Evolutionary conservation across 2,329 filamentous ascomycete species (phyloP).

Genomic region (Fusarium dlaminii): DNA sequence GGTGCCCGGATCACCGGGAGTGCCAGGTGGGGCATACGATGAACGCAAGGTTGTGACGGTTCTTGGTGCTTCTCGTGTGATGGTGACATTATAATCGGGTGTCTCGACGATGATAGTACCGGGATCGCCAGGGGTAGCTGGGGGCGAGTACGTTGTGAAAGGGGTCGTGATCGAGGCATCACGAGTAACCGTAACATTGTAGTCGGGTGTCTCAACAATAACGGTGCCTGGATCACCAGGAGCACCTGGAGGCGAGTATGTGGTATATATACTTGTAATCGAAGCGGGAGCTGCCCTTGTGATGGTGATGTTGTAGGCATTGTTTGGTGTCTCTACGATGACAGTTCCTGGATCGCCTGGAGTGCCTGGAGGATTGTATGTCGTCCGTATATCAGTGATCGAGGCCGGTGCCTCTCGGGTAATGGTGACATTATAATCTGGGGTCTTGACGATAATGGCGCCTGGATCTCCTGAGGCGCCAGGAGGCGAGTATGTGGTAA

Average conservation of each 20-base stretch:
- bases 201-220: conserved; percentile 20
- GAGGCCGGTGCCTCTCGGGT: conserved; percentile 1
- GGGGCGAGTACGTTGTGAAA: conserved; percentile 16
- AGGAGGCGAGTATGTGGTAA: conserved; percentile 10
- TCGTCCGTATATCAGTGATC: not conserved
- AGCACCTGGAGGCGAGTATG: conserved; percentile 8
- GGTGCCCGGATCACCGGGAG: conserved; percentile 11
- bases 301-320: conserved; percentile 24
- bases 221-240: conserved; percentile 23
- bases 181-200: conserved; percentile 22
- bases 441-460: conserved; percentile 20
- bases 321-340: conserved; percentile 14
- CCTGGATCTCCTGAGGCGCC: conserved; percentile 17
- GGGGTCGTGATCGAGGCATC: not conserved
- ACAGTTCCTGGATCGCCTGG: conserved; percentile 23
- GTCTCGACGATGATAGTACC: conserved; percentile 25
- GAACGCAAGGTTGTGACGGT: not conserved
- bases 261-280: conserved; percentile 2
- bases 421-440: conserved; percentile 25
- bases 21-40: conserved; percentile 1
- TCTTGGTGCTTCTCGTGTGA: conserved; percentile 6
- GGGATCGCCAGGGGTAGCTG: conserved; percentile 14
- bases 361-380: conserved; percentile 3
- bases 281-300: conserved; percentile 8
- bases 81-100: conserved; percentile 13